Evolutionary conservation across 2,329 filamentous ascomycete species (phyloP).

Genomic region (Knufia petricola): DNA sequence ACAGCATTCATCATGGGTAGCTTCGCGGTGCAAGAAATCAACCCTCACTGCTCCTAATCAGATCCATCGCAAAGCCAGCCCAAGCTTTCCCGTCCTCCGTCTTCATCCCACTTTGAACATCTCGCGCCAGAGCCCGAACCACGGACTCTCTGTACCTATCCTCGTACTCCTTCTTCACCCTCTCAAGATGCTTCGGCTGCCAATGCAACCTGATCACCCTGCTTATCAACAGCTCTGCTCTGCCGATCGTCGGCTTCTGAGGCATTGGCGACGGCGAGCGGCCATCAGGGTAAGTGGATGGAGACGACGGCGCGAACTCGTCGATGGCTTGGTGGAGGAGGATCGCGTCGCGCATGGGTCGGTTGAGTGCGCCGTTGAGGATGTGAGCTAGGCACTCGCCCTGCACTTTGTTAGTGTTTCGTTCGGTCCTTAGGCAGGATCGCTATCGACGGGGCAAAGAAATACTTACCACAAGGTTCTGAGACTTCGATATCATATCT

Average conservation of each 20-base stretch:
- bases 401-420: constrained; percentile 37
- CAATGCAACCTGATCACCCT: constrained; percentile 84
- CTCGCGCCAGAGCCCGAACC: constrained; percentile 67
- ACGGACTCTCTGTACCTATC: constrained; percentile 66
- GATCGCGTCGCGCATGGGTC: constrained; percentile 82
- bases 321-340: constrained; percentile 84
- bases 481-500: constrained; percentile 78
- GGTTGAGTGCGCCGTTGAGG: constrained; percentile 93
- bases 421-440: too few relatives aligned
- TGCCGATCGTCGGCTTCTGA: constrained; percentile 45
- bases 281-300: neutral
- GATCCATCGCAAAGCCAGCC: constrained; percentile 19
- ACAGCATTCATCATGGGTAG: too few relatives aligned
- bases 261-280: neutral
- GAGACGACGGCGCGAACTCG: constrained; percentile 47
- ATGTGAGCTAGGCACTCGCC: constrained; percentile 91
- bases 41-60: constrained; percentile 13
- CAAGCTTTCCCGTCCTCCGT: constrained; percentile 19
- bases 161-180: constrained; percentile 69
- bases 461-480: constrained; percentile 75
- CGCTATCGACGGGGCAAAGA: neutral
- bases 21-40: neutral
- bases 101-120: constrained; percentile 49
- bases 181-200: constrained; percentile 72
- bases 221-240: constrained; percentile 79